These are phyloP conservation scores for Candida frijolesensis DNA, from an alignment of 1,139 yeast genomes.

Conservation along the genomic window DNA sequence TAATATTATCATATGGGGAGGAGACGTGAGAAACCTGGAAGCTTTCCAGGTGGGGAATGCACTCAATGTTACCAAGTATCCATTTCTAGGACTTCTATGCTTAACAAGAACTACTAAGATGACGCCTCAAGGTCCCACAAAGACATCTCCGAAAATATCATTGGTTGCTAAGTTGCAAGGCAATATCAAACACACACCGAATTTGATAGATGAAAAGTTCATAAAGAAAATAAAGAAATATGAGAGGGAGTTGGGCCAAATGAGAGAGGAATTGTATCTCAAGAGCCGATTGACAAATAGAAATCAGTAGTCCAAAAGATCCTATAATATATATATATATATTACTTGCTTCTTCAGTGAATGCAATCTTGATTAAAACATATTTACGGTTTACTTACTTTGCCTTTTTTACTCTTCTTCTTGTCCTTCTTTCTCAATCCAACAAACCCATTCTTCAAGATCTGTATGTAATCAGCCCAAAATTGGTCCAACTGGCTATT, in stretches of 20 bases:
- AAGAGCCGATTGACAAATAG: background rate
- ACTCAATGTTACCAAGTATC: constrained; percentile 72
- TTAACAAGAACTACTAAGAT: constrained; percentile 57
- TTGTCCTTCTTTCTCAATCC: constrained; percentile 58
- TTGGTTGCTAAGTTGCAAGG: constrained; percentile 65
- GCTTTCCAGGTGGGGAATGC: constrained; percentile 83
- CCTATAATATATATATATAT: background rate
- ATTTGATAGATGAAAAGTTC: constrained; percentile 41
- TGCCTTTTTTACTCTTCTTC: constrained; percentile 44
- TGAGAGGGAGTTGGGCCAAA: constrained; percentile 58
- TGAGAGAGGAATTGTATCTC: constrained; percentile 54
- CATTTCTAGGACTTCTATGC: constrained; percentile 73
- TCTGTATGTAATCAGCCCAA: constrained; percentile 69
- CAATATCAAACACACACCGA: constrained; percentile 18
- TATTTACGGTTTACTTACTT: constrained; percentile 17
- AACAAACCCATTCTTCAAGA: constrained; percentile 57
- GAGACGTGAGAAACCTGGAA: constrained; percentile 78
- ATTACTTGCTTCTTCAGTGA: background rate
- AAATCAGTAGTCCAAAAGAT: background rate
- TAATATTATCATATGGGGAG: constrained; percentile 79
- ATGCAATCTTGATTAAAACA: background rate
- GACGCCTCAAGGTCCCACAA: constrained; percentile 60
- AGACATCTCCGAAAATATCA: constrained; percentile 57
- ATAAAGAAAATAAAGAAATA: constrained; percentile 52
- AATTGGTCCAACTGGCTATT: constrained; percentile 59